A percentile compares a stretch with the other conserved stretches of the same genome.
phyloP scores from a whole-genome alignment of 805 yeast species.

The Wickerhamomyces rabaulensis region DNA sequence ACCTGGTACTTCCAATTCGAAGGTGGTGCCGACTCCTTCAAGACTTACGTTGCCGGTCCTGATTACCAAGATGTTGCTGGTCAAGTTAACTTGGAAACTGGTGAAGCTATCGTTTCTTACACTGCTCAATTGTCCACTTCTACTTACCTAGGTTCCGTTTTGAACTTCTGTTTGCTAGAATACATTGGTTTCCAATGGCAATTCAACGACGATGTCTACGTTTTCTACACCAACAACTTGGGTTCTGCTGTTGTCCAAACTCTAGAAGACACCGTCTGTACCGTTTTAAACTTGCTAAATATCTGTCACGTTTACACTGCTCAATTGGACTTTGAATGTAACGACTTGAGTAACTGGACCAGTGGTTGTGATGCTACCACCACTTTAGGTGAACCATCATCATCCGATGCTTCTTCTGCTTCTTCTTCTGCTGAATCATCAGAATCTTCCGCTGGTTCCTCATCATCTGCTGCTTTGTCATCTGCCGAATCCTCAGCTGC shows the following conservation, averaged over 20 bases:
- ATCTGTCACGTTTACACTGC: slow-evolving; percentile 6
- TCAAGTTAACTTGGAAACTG: slow-evolving; percentile 13
- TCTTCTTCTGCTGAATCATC: slow-evolving; percentile 1
- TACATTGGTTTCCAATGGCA: slow-evolving; percentile 1
- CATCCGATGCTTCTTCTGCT: neutral
- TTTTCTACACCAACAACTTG: slow-evolving; percentile 16
- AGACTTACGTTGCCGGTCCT: neutral
- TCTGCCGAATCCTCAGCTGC: no score
- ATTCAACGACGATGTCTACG: slow-evolving; percentile 2
- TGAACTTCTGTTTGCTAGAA: slow-evolving; percentile 1
- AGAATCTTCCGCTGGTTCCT: no score
- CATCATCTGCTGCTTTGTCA: no score
- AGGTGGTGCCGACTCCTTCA: slow-evolving; percentile 11
- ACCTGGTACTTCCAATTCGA: slow-evolving; percentile 16
- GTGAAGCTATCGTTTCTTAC: slow-evolving; percentile 10
- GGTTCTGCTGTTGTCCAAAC: slow-evolving; percentile 8
- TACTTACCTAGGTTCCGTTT: neutral
- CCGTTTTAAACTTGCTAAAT: slow-evolving; percentile 1
- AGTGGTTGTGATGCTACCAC: neutral
- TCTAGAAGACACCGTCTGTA: slow-evolving; percentile 4
- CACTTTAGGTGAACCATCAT: neutral
- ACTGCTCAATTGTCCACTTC: slow-evolving; percentile 1
- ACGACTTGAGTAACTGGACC: neutral
- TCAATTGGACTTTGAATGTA: slow-evolving; percentile 9
- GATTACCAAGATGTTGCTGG: slow-evolving; percentile 4